Evolutionary conservation across 768 basidiomycete species (phyloP), one percentile per base, ranked within the genome.

Genomic region (Astraeus odoratus): DNA sequence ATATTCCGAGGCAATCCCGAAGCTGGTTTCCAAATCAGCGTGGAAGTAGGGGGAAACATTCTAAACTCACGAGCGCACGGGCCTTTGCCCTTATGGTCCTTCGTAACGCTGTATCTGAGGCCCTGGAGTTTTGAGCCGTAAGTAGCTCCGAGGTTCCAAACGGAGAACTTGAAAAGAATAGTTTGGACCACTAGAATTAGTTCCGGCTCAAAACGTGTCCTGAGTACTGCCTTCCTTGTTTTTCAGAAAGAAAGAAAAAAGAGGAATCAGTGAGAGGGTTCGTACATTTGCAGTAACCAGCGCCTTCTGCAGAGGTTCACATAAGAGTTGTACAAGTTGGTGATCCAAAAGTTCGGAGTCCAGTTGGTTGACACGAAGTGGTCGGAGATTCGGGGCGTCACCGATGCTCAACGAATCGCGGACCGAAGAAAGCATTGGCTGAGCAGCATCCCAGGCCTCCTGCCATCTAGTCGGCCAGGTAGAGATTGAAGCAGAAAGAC

Each of bases 341-440:
- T 83, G 78, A 67, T 98, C 95, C 39, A 97, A 75, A 19, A 94
- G 73, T 54, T 91, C 85, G 3, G 94, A 81, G 62, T 98, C 95
- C 43, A 97, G 78, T 63, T 95, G 89, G 7, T 87, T 86, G 39
- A 98, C 91, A 35, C 93, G 86, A 20, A 80, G 69, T 24, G 83
- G 67, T n/a, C 83, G 74, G 22, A 72, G 59, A 38, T 50, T 44
- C 20, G 69, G 63, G n/a, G 58, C 43, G 13, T 59, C 42, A 8
- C 57, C 51, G 5, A 63, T 48, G 18, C 54, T 55, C 19, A 81
- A 52, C 10, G 67, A 62, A 23, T 66, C 60, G 40, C 72, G 67
- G 31, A 84, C 73, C 9, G 69, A 62, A 19, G 68, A 53, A 7
- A 91, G 67, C 8, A 57, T 65, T 23, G 78, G 74, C 49, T 81